Evolutionary conservation across 495 filamentous ascomycete species (phyloP), one percentile per base, ranked within the genome.

Genomic region (Penicillium macrosclerotiorum): DNA sequence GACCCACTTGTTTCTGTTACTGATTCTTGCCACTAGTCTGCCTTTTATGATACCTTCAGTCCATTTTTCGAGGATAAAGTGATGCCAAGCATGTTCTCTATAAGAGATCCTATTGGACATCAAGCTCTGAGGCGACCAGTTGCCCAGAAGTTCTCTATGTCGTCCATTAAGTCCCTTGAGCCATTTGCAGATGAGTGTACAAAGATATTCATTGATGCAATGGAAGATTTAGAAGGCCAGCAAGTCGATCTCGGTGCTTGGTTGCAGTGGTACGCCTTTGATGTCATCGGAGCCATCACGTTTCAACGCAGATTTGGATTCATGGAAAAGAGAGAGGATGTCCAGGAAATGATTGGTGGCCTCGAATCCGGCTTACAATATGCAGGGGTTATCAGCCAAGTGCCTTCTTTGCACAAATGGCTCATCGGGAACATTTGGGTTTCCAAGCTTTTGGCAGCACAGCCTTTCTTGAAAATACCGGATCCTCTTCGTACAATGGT

Each of bases 241-340:
- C n/a, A n/a, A n/a, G n/a, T 59, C 44, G 75, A 88, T 51, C 80
- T 90, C 37, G 75, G 73, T 4, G 65, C 17, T 24, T 77, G 73
- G 71, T 51, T 78, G n/a, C 74, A 75, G 39, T 76, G 61, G 37
- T 80, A 72, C 41, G 73, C 75, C 0, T 77, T 74, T 51, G 77
- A 78, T 40, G 75, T 80, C 1, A 81, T 83, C 42, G 76, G 78
- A 13, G 74, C 33, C 8, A 52, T 51, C 20, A 56, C 53, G 8
- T 52, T 56, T 18, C 34, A 35, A 29, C 34, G 31, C 1, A 27
- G 44, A 24, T 49, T 56, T 16, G 53, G 49, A 0, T 49, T 55
- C 5, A 43, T 51, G 44, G 43, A 55, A 18, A 36, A 44, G 11
- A 16, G 38, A 1, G 14, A 39, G 18, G 52, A 55, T 42, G 35